Base-by-base conservation (phyloP, 1,284 basidiomycete genomes). In the Wolfiporia cocos region DNA sequence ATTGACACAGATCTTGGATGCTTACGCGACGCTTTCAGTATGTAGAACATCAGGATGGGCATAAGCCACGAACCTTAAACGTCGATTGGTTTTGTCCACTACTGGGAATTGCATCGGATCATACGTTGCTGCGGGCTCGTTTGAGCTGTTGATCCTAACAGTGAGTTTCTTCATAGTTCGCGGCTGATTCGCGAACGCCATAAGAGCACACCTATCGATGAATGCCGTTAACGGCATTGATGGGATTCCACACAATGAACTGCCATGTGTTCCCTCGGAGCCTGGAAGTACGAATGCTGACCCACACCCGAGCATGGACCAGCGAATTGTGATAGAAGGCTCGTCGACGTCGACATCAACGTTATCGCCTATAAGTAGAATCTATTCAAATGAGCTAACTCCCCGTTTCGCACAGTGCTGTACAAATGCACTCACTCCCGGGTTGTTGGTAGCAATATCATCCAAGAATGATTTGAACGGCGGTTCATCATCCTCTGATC, bases 341-440 rank as follows among this genome's bases (percentile, higher is more conserved):
- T 80, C 76, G 43, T 77, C 75, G 9, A 78, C 59, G 49, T 79
- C 76, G 9, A 78, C 67, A 47, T 78, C 75, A 9, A 79, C 72
- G 40, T 68, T 70, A 48, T 78, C 74, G 5, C 76, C 76, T 1
- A 77, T 53, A 21, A 79, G 62, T 3, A 78, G 67, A 26, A 78
- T 61, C 76, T 78, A 46, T 14, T n/a, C n/a, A n/a, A n/a, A n/a
- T n/a, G n/a, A n/a, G n/a, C n/a, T n/a, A n/a, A n/a, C n/a, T n/a
- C n/a, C n/a, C n/a, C n/a, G n/a, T n/a, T n/a, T n/a, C 12, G 10
- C 19, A 18, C 24, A 19, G 12, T 4, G 9, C 12, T 21, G 30
- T 4, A 38, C 15, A 29, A 35, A 19, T 6, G n/a, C 21, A 49
- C 68, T 49, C 57, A 77, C 76, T 33, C 75, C 75, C 35, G 74